A percentile compares a stretch with the other conserved stretches of the same genome.
Conservation (phyloP, 2,329 filamentous ascomycete species). For the Fusarium beomiforme region DNA sequence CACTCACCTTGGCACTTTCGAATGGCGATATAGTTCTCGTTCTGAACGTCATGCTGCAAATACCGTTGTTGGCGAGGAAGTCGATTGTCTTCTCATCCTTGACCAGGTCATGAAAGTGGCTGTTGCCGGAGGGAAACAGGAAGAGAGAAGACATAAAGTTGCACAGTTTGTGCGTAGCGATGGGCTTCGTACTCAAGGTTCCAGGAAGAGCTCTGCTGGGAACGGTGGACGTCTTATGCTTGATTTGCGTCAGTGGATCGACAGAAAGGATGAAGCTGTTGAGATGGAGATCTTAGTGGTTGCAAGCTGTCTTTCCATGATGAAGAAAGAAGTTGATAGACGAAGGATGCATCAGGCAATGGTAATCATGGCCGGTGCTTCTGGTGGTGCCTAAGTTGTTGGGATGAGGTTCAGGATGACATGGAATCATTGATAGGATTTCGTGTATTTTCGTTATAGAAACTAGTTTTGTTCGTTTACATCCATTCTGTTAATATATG, state of each 20-base stretch:
- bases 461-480: background rate
- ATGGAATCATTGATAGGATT: slow-evolving; percentile 1
- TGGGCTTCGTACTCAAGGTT: slow-evolving; percentile 53
- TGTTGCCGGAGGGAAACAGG: slow-evolving; percentile 39
- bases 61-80: slow-evolving; percentile 36
- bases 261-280: slow-evolving; percentile 45
- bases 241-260: slow-evolving; percentile 52
- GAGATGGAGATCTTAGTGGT: slow-evolving; percentile 63
- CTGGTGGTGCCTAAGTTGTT: slow-evolving; percentile 8
- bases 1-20: slow-evolving; percentile 60
- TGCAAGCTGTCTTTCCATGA: slow-evolving; percentile 67
- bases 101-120: slow-evolving; percentile 55
- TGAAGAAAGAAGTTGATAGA: slow-evolving; percentile 73
- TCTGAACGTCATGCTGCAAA: slow-evolving; percentile 55
- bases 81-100: slow-evolving; percentile 60
- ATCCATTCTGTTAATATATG: background rate
- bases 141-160: slow-evolving; percentile 48
- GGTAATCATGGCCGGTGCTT: slow-evolving; percentile 50
- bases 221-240: slow-evolving; percentile 61
- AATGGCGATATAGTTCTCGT: slow-evolving; percentile 65
- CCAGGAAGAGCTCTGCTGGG: slow-evolving; percentile 52
- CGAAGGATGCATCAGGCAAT: slow-evolving; percentile 62
- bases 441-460: background rate
- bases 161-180: slow-evolving; percentile 57
- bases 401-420: background rate